These are phyloP conservation scores for Rubia peregrina DNA, from an alignment of 305 asterid genomes.

Conservation along the genomic window DNA sequence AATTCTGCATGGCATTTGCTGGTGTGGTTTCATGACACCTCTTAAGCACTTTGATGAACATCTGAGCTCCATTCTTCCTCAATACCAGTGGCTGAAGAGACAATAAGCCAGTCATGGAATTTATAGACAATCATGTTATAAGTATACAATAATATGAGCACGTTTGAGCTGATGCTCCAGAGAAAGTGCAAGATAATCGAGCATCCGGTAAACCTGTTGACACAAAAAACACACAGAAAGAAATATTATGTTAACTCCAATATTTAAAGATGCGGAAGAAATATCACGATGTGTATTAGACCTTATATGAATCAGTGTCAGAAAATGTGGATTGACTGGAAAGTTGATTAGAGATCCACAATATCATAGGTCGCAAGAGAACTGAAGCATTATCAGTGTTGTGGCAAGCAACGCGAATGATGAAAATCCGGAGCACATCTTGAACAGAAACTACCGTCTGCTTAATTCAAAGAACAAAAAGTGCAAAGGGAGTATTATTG, in stretches of 20 bases:
- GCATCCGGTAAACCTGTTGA: slow-evolving; percentile 59
- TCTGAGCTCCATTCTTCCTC: slow-evolving; percentile 58
- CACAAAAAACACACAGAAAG: slow-evolving; percentile 16
- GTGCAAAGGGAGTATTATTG: slow-evolving; percentile 15
- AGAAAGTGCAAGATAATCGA: slow-evolving; percentile 60
- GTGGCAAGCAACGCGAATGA: slow-evolving; percentile 67
- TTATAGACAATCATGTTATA: slow-evolving; percentile 12
- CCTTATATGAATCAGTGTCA: slow-evolving; percentile 80
- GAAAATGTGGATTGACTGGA: slow-evolving; percentile 45
- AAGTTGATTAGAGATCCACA: slow-evolving; percentile 39
- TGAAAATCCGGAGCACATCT: slow-evolving; percentile 78
- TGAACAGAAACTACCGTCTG: slow-evolving; percentile 57
- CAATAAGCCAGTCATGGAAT: slow-evolving; percentile 14
- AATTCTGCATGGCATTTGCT: slow-evolving; percentile 43
- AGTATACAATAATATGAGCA: slow-evolving; percentile 7
- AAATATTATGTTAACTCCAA: slow-evolving; percentile 13
- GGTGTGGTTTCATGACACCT: slow-evolving; percentile 44
- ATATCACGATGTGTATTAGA: slow-evolving; percentile 17
- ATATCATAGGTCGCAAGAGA: slow-evolving; percentile 58
- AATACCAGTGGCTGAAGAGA: slow-evolving; percentile 53
- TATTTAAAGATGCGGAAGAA: slow-evolving; percentile 3
- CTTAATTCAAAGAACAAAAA: slow-evolving; percentile 15
- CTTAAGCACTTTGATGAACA: slow-evolving; percentile 66
- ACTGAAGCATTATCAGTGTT: slow-evolving; percentile 60
- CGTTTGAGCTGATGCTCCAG: slow-evolving; percentile 45